A percentile compares a stretch with the other conserved stretches of the same genome.
phyloP scores from a whole-genome alignment of 1,284 basidiomycete genomes.

The Cystobasidium sp. region DNA sequence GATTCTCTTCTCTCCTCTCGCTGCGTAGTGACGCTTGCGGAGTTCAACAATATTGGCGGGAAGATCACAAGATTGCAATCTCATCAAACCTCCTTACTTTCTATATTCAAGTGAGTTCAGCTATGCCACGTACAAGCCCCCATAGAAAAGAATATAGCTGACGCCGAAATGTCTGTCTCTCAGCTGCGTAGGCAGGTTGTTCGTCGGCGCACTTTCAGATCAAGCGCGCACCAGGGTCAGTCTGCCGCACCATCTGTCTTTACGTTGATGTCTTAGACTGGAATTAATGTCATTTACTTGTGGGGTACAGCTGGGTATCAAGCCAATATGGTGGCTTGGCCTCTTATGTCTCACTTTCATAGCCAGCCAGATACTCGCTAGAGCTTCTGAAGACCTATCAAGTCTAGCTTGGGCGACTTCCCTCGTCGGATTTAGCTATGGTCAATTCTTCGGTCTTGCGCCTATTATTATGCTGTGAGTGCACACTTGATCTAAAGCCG shows the following conservation, averaged over 20 bases:
- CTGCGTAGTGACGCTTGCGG: slow-evolving; percentile 24
- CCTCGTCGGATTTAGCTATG: slow-evolving; percentile 42
- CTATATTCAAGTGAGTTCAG: slow-evolving; percentile 40
- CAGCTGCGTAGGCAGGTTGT: slow-evolving; percentile 39
- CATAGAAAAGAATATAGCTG: neutral
- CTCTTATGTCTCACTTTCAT: slow-evolving; percentile 32
- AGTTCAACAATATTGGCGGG: slow-evolving; percentile 27
- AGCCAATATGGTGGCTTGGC: slow-evolving; percentile 41
- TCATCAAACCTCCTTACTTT: slow-evolving; percentile 39
- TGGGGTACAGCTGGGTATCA: slow-evolving; percentile 4
- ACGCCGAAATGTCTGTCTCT: neutral
- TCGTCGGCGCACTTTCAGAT: slow-evolving; percentile 36
- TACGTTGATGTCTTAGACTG: neutral
- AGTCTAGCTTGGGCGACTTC: slow-evolving; percentile 38
- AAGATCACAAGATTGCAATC: slow-evolving; percentile 30
- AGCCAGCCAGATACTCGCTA: slow-evolving; percentile 33
- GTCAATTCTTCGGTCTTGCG: slow-evolving; percentile 38
- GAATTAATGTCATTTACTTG: neutral
- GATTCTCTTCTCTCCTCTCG: neutral
- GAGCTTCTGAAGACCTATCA: slow-evolving; percentile 19
- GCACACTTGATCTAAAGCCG: neutral
- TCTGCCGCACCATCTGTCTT: neutral
- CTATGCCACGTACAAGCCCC: no score
- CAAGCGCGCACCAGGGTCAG: slow-evolving; percentile 17
- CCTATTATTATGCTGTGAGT: slow-evolving; percentile 40